phyloP scores from a whole-genome alignment of 2,329 filamentous ascomycete genomes.

The Fragosphaeria purpurea region DNA sequence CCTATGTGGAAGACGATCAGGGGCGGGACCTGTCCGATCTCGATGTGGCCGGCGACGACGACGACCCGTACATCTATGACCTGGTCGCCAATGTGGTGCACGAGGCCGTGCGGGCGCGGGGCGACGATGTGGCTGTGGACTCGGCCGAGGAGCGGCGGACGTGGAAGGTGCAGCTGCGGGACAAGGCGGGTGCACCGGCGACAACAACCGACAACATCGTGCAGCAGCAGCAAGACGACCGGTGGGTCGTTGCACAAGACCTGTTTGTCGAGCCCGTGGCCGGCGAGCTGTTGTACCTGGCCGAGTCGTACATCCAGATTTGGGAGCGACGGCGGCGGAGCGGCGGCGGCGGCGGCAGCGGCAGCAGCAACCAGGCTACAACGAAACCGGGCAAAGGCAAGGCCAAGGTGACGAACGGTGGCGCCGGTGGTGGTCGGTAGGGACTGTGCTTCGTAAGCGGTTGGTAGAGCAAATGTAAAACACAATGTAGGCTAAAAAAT shows the following conservation, averaged over 20 bases:
- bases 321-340: constrained; percentile 69
- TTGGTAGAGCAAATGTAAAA: too few relatives aligned
- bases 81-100: constrained; percentile 90
- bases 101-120: constrained; percentile 62
- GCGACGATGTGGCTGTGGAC: constrained; percentile 69
- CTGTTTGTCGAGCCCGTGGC: constrained; percentile 84
- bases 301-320: constrained; percentile 90
- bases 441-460: too few relatives aligned
- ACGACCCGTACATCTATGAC: constrained; percentile 93
- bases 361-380: constrained; percentile 1
- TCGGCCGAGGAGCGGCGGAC: constrained; percentile 79
- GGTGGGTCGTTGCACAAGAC: constrained; percentile 93
- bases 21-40: constrained; percentile 53
- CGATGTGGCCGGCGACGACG: constrained; percentile 90
- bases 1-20: constrained; percentile 77
- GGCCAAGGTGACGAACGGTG: constrained; percentile 21
- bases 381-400: constrained; percentile 28
- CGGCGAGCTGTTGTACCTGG: constrained; percentile 80
- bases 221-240: constrained; percentile 20
- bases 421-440: neutral
- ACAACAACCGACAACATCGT: neutral
- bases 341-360: neutral
- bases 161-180: constrained; percentile 85
- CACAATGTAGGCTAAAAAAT: too few relatives aligned
- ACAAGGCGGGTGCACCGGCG: constrained; percentile 55